Evolutionary conservation across 495 filamentous ascomycete genomes (phyloP).

Genomic region (Podospora pseudoanserina): DNA sequence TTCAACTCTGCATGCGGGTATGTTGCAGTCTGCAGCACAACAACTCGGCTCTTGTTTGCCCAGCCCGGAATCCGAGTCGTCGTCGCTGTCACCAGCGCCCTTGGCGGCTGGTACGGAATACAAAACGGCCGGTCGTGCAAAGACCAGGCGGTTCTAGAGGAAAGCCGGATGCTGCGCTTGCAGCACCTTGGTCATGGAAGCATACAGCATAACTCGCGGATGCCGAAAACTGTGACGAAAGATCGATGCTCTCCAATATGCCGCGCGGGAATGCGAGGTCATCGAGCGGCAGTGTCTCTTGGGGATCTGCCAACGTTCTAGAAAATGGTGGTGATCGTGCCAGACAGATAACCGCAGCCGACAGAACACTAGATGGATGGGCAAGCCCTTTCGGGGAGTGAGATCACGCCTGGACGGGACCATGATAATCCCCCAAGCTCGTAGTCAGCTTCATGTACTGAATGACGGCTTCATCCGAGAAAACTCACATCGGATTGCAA

Average conservation of each 20-base stretch:
- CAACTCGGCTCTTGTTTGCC: slow-evolving; percentile 27
- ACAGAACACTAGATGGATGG: not conserved
- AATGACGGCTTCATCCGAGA: not conserved
- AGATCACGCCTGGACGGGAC: not conserved
- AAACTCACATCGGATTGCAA: not conserved
- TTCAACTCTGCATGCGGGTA: slow-evolving; percentile 16
- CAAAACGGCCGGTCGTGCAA: not conserved
- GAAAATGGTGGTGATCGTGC: not conserved
- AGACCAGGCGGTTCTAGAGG: not conserved
- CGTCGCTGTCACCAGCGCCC: not conserved
- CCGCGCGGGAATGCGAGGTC: too few species aligned
- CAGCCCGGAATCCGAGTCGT: slow-evolving; percentile 22
- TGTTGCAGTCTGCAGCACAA: slow-evolving; percentile 23
- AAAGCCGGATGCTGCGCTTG: not conserved
- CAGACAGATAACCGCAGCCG: not conserved
- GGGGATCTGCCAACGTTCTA: not conserved
- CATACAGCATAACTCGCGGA: too few species aligned
- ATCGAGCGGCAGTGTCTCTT: not conserved
- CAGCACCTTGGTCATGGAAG: too few species aligned
- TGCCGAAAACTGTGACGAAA: too few species aligned
- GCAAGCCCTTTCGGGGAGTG: not conserved
- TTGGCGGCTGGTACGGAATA: not conserved
- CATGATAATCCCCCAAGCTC: not conserved
- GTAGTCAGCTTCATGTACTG: not conserved
- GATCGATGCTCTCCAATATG: too few species aligned